Percentiles rank a stretch among this genome's conserved stretches.
phyloP scores from a whole-genome alignment of 208 protist species.

The Jaenimonas drosophilae region DNA sequence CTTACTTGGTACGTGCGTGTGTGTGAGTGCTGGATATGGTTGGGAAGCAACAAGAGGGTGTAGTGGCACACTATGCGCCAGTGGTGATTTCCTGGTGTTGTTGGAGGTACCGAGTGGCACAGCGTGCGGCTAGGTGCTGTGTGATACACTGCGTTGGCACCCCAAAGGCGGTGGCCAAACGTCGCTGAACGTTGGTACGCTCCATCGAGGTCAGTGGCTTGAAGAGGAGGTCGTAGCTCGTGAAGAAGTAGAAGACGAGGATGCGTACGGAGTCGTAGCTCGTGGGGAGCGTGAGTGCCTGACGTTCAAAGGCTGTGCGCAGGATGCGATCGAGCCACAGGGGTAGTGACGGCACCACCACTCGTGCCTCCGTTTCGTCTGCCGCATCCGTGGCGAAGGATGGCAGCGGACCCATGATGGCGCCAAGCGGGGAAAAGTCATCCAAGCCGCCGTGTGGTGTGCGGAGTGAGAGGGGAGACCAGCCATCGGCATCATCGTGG shows the following conservation, averaged over 20 bases:
- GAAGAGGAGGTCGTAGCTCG: constrained; percentile 11
- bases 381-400: no score
- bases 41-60: no score
- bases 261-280: constrained; percentile 17
- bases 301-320: constrained; percentile 13
- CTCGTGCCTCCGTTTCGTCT: no score
- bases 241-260: constrained; percentile 17
- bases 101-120: constrained; percentile 18
- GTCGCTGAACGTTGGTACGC: constrained; percentile 16
- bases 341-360: constrained; percentile 8
- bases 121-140: constrained; percentile 16
- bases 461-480: no score
- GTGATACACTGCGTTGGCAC: constrained; percentile 9
- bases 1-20: no score
- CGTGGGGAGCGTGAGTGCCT: constrained; percentile 5
- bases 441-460: no score
- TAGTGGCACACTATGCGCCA: no score
- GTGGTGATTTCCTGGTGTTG: constrained; percentile 9
- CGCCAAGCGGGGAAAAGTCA: no score
- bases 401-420: no score
- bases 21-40: no score
- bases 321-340: constrained; percentile 7
- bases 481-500: no score
- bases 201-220: constrained; percentile 13
- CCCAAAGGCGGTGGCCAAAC: constrained; percentile 18